Evolutionary conservation across 805 yeast genomes (phyloP).

Genomic region (Candida xyloterini): DNA sequence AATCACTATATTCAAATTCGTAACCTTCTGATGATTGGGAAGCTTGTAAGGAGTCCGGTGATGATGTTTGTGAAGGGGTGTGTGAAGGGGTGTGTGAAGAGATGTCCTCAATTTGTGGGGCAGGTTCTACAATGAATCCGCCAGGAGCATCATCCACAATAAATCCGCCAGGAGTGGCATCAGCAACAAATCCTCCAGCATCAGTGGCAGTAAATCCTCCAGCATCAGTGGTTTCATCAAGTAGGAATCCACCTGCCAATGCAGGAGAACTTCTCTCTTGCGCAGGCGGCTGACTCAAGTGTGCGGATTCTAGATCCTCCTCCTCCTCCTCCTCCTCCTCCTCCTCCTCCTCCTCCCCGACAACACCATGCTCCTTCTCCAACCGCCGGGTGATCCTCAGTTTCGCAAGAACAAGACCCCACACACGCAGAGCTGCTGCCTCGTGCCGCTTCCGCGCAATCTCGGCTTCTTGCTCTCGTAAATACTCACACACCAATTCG

Average conservation of each 20-base stretch:
- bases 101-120: background rate
- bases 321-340: conserved; percentile 17
- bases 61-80: too few species aligned
- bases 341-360: conserved; percentile 22
- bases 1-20: conserved; percentile 44
- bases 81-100: too few species aligned
- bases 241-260: conserved; percentile 3
- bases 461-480: conserved; percentile 48
- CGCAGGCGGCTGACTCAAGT: conserved; percentile 1
- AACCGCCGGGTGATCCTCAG: conserved; percentile 47
- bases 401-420: conserved; percentile 53
- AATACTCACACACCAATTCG: conserved; percentile 43
- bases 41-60: background rate
- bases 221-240: background rate
- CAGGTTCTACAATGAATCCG: too few species aligned
- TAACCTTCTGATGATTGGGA: conserved; percentile 33
- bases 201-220: background rate
- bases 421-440: conserved; percentile 47
- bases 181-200: too few species aligned
- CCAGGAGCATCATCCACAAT: background rate
- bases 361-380: conserved; percentile 46
- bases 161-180: conserved; percentile 14
- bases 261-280: too few species aligned
- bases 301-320: conserved; percentile 8
- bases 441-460: conserved; percentile 42